Base-by-base conservation (phyloP, 768 basidiomycete genomes). In the Neoboletus brunneissimus region DNA sequence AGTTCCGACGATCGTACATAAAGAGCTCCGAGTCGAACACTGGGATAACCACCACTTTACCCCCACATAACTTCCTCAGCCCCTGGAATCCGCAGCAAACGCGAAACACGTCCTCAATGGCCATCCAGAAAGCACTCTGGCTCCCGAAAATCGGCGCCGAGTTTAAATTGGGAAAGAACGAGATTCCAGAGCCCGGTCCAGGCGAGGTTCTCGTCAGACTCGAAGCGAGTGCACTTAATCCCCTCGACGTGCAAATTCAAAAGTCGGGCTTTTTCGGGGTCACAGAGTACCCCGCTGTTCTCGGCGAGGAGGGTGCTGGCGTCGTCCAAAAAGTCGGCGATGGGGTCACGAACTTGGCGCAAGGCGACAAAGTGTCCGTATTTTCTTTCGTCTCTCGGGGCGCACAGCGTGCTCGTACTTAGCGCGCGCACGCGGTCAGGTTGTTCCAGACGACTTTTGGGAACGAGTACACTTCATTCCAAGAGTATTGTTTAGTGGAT, bases 171-270 rank as follows among this genome's bases (percentile, higher is more conserved):
- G 44, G 40, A 40, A 15, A 22, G 20, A 63, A 48, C 22, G 51
- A 60, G 0, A 64, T 77, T 8, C 73, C 70, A 4, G 62, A 61
- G 18, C 79, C 79, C 4, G 72, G 74, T 3, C 67, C 72, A 2
- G 75, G 74, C 27, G 75, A 80, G 45, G 44, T 81, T 27, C 69
- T 80, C 38, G 68, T 80, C 61, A 75, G 73, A 57, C 61, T 79
- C 23, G 55, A 71, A 32, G 68, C 80, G 2, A 71, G 74, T 0
- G 72, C 74, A 4, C 60, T 81, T 38, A 79, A 81, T 55, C 79
- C 80, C 2, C 69, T 75, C 2, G 80, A 83, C 50, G 35, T 53
- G 31, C 12, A 9, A 11, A 45, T 59, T 6, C 56, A 48, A 31
- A 6, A 42, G 25, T 45, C 18, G 8, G 53, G 47, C n/a, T 55